These are phyloP conservation scores for Aspergillus ruber DNA, from an alignment of 2,329 filamentous ascomycete species.

Conservation along the genomic window DNA sequence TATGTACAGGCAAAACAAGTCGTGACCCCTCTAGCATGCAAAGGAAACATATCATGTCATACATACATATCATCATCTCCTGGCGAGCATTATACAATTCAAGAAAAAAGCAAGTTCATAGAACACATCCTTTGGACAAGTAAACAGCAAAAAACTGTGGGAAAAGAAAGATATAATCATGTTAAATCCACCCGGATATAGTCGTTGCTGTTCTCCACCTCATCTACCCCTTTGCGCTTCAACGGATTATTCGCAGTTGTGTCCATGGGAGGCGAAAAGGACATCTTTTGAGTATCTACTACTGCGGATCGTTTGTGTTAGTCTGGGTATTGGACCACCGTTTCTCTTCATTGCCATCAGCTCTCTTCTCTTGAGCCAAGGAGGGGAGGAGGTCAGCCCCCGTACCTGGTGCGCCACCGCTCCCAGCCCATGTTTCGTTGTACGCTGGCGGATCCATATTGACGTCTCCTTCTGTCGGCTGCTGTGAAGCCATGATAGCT, in stretches of 20 bases:
- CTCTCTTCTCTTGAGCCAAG: conserved; percentile 4
- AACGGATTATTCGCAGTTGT: conserved; percentile 22
- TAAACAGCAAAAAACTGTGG: not conserved
- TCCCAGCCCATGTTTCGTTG: conserved; percentile 16
- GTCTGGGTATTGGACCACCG: conserved; percentile 12
- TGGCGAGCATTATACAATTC: not conserved
- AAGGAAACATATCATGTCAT: conserved; percentile 3
- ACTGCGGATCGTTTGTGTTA: conserved; percentile 21
- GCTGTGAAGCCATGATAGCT: conserved; percentile 4
- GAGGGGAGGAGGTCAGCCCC: conserved; percentile 10
- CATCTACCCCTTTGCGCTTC: conserved; percentile 28
- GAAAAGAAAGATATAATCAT: not conserved
- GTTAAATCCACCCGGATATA: not conserved
- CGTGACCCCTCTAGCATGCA: conserved; percentile 14
- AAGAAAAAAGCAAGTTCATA: not conserved
- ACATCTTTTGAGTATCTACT: conserved; percentile 19
- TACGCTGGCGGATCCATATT: conserved; percentile 26
- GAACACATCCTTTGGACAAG: not conserved
- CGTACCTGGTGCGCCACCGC: conserved; percentile 22
- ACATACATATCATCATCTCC: not conserved
- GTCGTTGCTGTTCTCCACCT: conserved; percentile 1
- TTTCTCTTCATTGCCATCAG: not conserved
- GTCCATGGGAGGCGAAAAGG: conserved; percentile 3
- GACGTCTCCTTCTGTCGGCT: conserved; percentile 13
- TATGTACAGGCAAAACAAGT: conserved; percentile 17